Percentiles rank a stretch among this genome's conserved stretches.
Evolutionary conservation across 2,329 filamentous ascomycete genomes (phyloP).

Genomic region (Phialophora expanda): DNA sequence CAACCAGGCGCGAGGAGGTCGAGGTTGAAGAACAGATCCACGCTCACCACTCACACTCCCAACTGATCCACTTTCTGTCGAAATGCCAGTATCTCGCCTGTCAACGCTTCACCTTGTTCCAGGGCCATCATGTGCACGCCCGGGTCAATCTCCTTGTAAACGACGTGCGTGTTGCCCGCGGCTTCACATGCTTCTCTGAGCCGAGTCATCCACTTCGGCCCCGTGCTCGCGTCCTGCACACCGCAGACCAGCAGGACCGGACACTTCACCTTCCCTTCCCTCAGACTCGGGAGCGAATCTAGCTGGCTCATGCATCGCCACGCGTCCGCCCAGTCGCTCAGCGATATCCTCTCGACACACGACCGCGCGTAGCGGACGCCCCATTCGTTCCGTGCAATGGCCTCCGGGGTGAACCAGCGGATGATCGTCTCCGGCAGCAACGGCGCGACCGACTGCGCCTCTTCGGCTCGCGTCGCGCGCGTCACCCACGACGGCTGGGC

Average conservation of each 20-base stretch:
- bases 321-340: constrained; percentile 18
- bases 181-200: constrained; percentile 15
- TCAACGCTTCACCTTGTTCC: constrained; percentile 18
- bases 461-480: constrained; percentile 18
- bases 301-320: constrained; percentile 20
- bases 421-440: constrained; percentile 19
- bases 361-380: constrained; percentile 21
- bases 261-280: constrained; percentile 8
- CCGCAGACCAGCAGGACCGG: constrained; percentile 22
- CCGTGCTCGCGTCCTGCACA: constrained; percentile 19
- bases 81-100: constrained; percentile 16
- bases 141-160: constrained; percentile 23
- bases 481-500: constrained; percentile 13
- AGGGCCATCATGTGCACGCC: constrained; percentile 27
- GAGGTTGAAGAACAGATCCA: too few relatives aligned
- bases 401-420: constrained; percentile 23
- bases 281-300: constrained; percentile 10
- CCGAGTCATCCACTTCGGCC: constrained; percentile 15
- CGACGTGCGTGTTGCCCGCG: background rate
- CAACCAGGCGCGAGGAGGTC: too few relatives aligned
- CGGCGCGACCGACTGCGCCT: background rate
- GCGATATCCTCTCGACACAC: constrained; percentile 19
- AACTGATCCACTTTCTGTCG: constrained; percentile 4
- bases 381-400: constrained; percentile 23
- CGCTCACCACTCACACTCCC: background rate